phyloP scores from a whole-genome alignment of 257 asterid genomes.

The Handroanthus guayacan region DNA sequence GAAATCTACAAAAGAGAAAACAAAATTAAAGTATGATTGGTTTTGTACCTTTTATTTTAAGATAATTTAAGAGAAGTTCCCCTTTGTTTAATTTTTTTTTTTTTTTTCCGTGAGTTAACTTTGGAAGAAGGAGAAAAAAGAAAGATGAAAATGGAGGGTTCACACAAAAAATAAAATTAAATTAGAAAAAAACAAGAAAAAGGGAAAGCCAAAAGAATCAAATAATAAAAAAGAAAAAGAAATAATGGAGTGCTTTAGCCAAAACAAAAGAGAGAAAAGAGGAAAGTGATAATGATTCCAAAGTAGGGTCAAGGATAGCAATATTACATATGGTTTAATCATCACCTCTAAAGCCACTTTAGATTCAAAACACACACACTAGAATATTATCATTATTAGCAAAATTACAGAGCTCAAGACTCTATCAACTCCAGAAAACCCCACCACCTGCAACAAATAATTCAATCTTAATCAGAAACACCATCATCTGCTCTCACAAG shows the following conservation, averaged over 20 bases:
- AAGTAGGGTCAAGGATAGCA: constrained; percentile 64
- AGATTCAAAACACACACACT: constrained; percentile 48
- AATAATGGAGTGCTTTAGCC: constrained; percentile 40
- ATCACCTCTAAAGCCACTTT: constrained; percentile 63
- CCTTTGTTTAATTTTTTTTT: no score
- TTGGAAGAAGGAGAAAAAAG: no score
- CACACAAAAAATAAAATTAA: neutral
- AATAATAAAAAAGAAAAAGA: neutral
- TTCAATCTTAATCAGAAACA: constrained; percentile 37
- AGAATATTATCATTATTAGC: constrained; percentile 57
- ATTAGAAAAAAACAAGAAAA: neutral
- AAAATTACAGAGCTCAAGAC: constrained; percentile 52
- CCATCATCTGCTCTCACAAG: constrained; percentile 25
- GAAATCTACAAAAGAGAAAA: no score
- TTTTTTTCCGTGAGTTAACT: no score
- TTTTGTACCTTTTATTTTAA: no score
- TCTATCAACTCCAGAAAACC: constrained; percentile 47
- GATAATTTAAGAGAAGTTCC: neutral
- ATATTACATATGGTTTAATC: constrained; percentile 55
- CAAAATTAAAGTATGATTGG: no score
- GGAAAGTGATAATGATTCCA: constrained; percentile 59
- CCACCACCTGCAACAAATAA: constrained; percentile 64
- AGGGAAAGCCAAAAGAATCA: neutral
- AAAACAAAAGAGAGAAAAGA: constrained; percentile 51
- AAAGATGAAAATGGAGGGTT: neutral